Percentiles rank a stretch among this genome's conserved stretches.
Conservation (phyloP, 2,329 filamentous ascomycete species). For the Curvularia hawaiiensis region DNA sequence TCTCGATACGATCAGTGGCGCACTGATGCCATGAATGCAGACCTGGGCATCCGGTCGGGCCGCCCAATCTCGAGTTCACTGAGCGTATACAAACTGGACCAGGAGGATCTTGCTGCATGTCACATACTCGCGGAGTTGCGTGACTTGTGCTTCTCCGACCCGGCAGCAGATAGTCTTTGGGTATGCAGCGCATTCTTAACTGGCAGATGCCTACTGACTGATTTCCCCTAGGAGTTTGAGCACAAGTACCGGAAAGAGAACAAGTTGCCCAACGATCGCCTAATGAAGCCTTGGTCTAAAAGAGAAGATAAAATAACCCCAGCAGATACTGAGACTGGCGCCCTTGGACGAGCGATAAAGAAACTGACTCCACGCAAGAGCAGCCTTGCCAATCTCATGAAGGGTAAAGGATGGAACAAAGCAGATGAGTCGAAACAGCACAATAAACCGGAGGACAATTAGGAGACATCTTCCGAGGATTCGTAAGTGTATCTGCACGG, state of each 20-base stretch:
- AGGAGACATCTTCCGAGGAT: slow-evolving; percentile 14
- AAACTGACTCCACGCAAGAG: slow-evolving; percentile 44
- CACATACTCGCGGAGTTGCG: slow-evolving; percentile 41
- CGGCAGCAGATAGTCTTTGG: slow-evolving; percentile 43
- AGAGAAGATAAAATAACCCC: slow-evolving; percentile 22
- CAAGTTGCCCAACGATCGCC: slow-evolving; percentile 30
- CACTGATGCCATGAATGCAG: slow-evolving; percentile 35
- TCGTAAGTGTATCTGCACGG: neutral
- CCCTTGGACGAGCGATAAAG: slow-evolving; percentile 39
- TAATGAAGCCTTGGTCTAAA: slow-evolving; percentile 26
- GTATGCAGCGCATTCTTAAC: slow-evolving; percentile 18
- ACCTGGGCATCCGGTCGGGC: slow-evolving; percentile 20
- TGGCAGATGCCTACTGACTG: neutral
- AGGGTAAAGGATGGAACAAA: slow-evolving; percentile 40
- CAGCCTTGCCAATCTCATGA: slow-evolving; percentile 43
- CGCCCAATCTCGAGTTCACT: slow-evolving; percentile 19
- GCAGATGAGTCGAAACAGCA: slow-evolving; percentile 20
- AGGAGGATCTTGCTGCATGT: slow-evolving; percentile 36
- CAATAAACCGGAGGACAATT: neutral
- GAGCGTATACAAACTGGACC: slow-evolving; percentile 27
- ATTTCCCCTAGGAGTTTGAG: slow-evolving; percentile 38
- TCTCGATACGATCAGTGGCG: slow-evolving; percentile 43
- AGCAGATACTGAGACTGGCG: slow-evolving; percentile 25
- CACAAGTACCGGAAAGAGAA: slow-evolving; percentile 40
- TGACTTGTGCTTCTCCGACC: slow-evolving; percentile 33